phyloP scores from a whole-genome alignment of 2,329 filamentous ascomycete species.

The Aspergillus arachidicola region DNA sequence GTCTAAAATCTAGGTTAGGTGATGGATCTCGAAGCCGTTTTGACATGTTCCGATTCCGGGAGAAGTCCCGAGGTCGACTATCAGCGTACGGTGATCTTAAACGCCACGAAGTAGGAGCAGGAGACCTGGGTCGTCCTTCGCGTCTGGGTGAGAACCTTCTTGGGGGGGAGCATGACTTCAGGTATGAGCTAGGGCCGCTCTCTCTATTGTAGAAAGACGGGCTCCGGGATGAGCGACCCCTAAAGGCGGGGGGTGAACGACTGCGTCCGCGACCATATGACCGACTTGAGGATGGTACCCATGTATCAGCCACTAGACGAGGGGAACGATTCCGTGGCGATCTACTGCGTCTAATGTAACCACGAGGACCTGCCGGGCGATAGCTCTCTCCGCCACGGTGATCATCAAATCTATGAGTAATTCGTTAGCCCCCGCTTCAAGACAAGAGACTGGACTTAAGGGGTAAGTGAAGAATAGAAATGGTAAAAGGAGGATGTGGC shows the following conservation, averaged over 20 bases:
- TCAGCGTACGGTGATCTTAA: constrained; percentile 43
- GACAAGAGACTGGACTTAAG: background rate
- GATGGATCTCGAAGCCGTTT: constrained; percentile 42
- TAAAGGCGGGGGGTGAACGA: constrained; percentile 44
- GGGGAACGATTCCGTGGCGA: constrained; percentile 43
- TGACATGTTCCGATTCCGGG: constrained; percentile 35
- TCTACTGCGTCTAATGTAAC: constrained; percentile 38
- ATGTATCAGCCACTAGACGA: constrained; percentile 44
- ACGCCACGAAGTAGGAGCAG: constrained; percentile 38
- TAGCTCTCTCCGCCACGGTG: constrained; percentile 49
- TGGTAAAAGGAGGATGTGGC: background rate
- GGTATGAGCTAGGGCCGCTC: constrained; percentile 32
- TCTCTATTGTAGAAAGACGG: constrained; percentile 43
- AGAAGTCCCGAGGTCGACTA: constrained; percentile 32
- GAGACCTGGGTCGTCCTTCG: constrained; percentile 43
- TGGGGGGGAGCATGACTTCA: constrained; percentile 40
- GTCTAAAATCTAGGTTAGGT: constrained; percentile 33
- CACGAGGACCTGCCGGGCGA: constrained; percentile 42
- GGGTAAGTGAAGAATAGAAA: background rate
- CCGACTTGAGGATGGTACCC: constrained; percentile 41
- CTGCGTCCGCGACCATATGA: constrained; percentile 42
- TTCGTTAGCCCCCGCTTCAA: constrained; percentile 13
- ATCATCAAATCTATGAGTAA: constrained; percentile 37
- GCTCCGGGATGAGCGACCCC: constrained; percentile 48
- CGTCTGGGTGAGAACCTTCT: constrained; percentile 46